phyloP scores from a whole-genome alignment of 352 stramenopile species.

The Discostella stelligera region DNA sequence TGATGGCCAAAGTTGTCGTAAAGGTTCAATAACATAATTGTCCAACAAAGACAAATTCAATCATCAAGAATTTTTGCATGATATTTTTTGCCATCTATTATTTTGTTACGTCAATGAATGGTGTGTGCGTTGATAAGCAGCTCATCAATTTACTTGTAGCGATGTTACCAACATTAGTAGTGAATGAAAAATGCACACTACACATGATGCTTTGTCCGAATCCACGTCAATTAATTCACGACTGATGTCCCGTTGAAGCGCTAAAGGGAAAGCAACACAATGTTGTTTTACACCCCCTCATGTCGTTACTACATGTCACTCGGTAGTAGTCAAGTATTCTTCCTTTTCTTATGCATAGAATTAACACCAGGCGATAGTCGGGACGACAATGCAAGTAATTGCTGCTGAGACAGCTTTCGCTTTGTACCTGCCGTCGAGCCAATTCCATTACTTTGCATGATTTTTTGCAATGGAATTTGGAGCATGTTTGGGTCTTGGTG shows the following conservation, averaged over 20 bases:
- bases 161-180: neutral
- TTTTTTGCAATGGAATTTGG: constrained; percentile 67
- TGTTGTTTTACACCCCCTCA: neutral
- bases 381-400: constrained; percentile 44
- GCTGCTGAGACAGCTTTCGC: constrained; percentile 42
- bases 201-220: too few relatives aligned
- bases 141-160: neutral
- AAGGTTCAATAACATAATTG: too few relatives aligned
- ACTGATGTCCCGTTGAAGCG: too few relatives aligned
- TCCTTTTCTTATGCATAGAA: constrained; percentile 30
- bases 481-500: constrained; percentile 77
- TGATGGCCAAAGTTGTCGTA: too few relatives aligned
- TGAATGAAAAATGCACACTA: neutral
- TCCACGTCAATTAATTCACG: too few relatives aligned
- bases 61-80: too few relatives aligned
- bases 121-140: neutral
- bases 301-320: neutral
- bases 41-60: too few relatives aligned
- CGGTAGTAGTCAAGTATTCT: constrained; percentile 7
- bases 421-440: constrained; percentile 19
- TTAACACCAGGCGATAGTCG: constrained; percentile 14
- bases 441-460: constrained; percentile 36
- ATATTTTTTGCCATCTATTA: too few relatives aligned
- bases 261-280: too few relatives aligned
- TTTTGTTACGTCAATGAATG: constrained; percentile 1